Evolutionary conservation across 352 stramenopile genomes (phyloP).

Genomic region (Phytophthora melonis): DNA sequence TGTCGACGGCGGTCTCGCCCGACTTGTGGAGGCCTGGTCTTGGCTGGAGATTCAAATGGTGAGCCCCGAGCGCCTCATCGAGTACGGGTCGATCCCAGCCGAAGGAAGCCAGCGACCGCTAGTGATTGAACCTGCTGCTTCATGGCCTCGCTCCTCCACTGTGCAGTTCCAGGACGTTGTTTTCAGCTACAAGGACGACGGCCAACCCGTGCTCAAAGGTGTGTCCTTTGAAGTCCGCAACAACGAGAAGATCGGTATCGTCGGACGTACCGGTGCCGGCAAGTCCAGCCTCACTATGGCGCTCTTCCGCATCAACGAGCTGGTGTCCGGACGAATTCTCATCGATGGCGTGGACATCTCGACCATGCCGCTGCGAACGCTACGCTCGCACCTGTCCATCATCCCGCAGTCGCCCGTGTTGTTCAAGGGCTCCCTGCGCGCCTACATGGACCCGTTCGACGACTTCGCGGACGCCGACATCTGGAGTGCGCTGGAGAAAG

Average conservation of each 20-base stretch:
- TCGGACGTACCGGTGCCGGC: conserved; percentile 84
- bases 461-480: no score
- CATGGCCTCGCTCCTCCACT: conserved; percentile 75
- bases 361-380: conserved; percentile 31
- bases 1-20: conserved; percentile 84
- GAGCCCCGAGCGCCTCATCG: conserved; percentile 48
- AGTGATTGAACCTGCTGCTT: conserved; percentile 26
- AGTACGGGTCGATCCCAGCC: conserved; percentile 46
- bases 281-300: conserved; percentile 87
- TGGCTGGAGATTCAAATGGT: conserved; percentile 56
- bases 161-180: conserved; percentile 64
- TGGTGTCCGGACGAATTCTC: conserved; percentile 46
- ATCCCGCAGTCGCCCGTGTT: conserved; percentile 83
- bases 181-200: conserved; percentile 24
- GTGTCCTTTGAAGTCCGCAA: conserved; percentile 58
- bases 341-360: conserved; percentile 53
- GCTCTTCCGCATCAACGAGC: conserved; percentile 89
- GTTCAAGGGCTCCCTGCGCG: conserved; percentile 86
- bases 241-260: conserved; percentile 78
- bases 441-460: conserved; percentile 73
- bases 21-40: conserved; percentile 40
- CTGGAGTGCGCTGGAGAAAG: no score
- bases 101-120: conserved; percentile 31
- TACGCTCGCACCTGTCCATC: conserved; percentile 44
- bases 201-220: conserved; percentile 40